Conservation (phyloP, 768 basidiomycete genomes). For the Lentinula detonsa region DNA sequence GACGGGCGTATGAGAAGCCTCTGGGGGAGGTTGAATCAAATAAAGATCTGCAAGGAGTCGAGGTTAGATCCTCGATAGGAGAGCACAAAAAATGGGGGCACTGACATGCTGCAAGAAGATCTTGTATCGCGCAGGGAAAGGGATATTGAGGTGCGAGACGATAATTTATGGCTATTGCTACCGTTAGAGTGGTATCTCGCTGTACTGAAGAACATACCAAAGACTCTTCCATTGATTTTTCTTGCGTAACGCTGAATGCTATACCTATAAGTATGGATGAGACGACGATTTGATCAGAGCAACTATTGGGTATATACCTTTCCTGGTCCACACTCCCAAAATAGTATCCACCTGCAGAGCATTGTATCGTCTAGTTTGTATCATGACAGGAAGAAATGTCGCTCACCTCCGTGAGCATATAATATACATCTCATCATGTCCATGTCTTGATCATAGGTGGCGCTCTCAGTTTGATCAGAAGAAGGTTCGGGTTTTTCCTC, state of each 20-base stretch:
- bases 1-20: conserved; percentile 71
- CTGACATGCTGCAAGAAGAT: conserved; percentile 82
- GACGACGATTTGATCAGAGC: conserved; percentile 1
- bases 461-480: conserved; percentile 17
- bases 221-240: conserved; percentile 89
- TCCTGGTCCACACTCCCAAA: conserved; percentile 80
- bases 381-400: conserved; percentile 5
- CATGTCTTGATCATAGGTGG: conserved; percentile 61
- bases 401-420: conserved; percentile 68
- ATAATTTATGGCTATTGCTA: conserved; percentile 62
- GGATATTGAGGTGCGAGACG: conserved; percentile 95
- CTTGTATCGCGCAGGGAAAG: conserved; percentile 90
- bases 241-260: conserved; percentile 81
- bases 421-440: conserved; percentile 83
- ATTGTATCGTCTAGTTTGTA: conserved; percentile 1
- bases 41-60: conserved; percentile 57
- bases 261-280: conserved; percentile 34
- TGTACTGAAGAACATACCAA: conserved; percentile 39
- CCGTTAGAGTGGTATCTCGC: neutral
- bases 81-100: conserved; percentile 3
- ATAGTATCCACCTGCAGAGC: conserved; percentile 65
- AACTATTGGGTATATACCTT: conserved; percentile 30
- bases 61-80: neutral
- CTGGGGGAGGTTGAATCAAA: conserved; percentile 82
- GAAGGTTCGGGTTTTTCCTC: conserved; percentile 4